Evolutionary conservation across 208 protist species (phyloP), one percentile per base, ranked within the genome.

Genomic region (Herpetomonas tarakana): DNA sequence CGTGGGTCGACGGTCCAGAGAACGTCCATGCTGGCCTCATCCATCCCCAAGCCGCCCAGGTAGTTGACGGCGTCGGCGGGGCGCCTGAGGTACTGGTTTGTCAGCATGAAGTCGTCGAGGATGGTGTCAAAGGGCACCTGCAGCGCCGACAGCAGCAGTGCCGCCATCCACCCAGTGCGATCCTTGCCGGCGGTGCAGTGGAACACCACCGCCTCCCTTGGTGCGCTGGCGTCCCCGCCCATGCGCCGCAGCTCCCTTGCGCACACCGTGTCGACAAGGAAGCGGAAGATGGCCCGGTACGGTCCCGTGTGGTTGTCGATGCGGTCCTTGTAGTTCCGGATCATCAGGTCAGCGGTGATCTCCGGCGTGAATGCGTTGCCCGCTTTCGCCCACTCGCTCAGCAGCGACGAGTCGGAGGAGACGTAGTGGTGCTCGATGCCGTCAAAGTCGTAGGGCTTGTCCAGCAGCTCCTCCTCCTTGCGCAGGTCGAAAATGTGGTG

Each of bases 121-220:
- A 84, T 67, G 2, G 52, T 68, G 22, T 57, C 52, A 25, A 50
- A 41, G 3, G 73, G 58, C 11, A 84, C 74, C 28, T 56, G 61
- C 6, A 81, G 62, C 1, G 69, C 2, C 22, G 59, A 53, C 27
- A 84, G 71, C 0, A 88, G 25, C 26, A 82, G 51, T 16, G 74
- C 71, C 4, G 72, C 65, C 49, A 58, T 65, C 11, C 65, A 54
- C 0, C 74, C 76, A 1, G 81, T 88, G 7, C 71, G 62, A 57
- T 82, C 81, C 53, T 84, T 88, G 38, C 81, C 81, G 0, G 81
- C 74, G 18, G 76, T 80, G 65, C 81, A 82, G 68, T 82, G 70
- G 18, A 84, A 83, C 0, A 84, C 38, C 18, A 88, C 52, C 9
- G 64, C 56, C 46, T 60, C 47, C n/a, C n/a, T n/a, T n/a, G n/a